These are phyloP conservation scores for Penicillium sp. DNA, from an alignment of 2,329 filamentous ascomycete genomes.

Conservation along the genomic window DNA sequence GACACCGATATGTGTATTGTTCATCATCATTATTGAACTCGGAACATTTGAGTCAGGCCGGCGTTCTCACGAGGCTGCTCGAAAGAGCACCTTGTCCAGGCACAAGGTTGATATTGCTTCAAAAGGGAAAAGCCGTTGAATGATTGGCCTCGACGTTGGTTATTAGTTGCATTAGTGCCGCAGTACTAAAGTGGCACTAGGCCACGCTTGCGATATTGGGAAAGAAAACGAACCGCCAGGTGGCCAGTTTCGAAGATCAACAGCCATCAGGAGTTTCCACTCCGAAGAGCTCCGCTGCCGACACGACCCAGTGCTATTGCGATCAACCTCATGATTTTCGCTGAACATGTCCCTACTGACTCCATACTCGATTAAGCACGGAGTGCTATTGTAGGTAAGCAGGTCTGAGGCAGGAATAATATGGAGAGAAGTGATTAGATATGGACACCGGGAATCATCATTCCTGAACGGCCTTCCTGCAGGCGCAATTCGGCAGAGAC, in stretches of 20 bases:
- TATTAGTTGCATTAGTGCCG: conserved; percentile 9
- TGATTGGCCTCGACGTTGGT: not conserved
- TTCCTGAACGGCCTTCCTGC: not conserved
- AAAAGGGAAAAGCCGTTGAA: not conserved
- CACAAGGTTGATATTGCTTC: not conserved
- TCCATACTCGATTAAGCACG: not conserved
- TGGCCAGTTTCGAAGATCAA: conserved; percentile 11
- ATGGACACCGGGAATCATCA: not conserved
- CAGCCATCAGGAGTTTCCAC: not conserved
- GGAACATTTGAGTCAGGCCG: not conserved
- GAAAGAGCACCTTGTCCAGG: not conserved
- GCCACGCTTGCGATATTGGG: conserved; percentile 3
- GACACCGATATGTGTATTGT: not conserved
- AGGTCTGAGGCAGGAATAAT: not conserved
- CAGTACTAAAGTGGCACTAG: conserved; percentile 20
- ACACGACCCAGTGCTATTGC: not conserved
- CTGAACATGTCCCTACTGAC: not conserved
- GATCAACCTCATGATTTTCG: not conserved
- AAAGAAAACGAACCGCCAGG: not conserved
- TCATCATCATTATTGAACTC: not conserved
- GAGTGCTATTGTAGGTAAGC: not conserved
- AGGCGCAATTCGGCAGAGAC: not conserved
- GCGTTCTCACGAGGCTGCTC: not conserved
- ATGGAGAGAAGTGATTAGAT: not conserved
- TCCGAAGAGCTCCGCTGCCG: not conserved